Conservation (phyloP, 2,329 filamentous ascomycete genomes). For the Verticillium nonalfalfae region DNA sequence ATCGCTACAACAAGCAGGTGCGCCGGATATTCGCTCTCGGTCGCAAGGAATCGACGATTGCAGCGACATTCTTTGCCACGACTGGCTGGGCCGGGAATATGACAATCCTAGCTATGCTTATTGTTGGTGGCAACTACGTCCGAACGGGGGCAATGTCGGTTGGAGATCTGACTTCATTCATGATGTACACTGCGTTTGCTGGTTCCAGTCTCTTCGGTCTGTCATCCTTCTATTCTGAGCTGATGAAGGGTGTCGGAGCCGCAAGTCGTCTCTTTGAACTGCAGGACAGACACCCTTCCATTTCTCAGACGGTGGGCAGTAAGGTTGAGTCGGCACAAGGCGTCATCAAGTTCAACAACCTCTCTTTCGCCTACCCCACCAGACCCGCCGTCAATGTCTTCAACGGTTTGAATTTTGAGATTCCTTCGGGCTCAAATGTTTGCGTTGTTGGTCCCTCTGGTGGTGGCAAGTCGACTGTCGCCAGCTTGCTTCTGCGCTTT, state of each 20-base stretch:
- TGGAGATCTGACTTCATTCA: slow-evolving; percentile 89
- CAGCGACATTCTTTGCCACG: slow-evolving; percentile 80
- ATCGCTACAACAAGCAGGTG: slow-evolving; percentile 87
- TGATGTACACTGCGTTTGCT: slow-evolving; percentile 94
- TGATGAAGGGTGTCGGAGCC: slow-evolving; percentile 98
- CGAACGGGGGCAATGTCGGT: slow-evolving; percentile 79
- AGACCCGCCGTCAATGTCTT: slow-evolving; percentile 90
- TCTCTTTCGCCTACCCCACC: slow-evolving; percentile 89
- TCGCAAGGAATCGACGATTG: slow-evolving; percentile 78
- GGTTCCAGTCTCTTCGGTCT: slow-evolving; percentile 87
- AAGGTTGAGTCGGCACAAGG: slow-evolving; percentile 81
- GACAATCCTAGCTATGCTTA: slow-evolving; percentile 86
- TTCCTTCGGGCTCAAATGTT: slow-evolving; percentile 88
- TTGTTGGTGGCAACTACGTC: slow-evolving; percentile 87
- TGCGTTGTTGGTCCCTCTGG: slow-evolving; percentile 95
- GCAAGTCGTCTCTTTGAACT: slow-evolving; percentile 95
- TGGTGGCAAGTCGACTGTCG: slow-evolving; percentile 93
- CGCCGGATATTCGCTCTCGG: slow-evolving; percentile 88
- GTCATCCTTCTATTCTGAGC: slow-evolving; percentile 92
- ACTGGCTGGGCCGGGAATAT: slow-evolving; percentile 94
- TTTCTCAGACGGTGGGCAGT: slow-evolving; percentile 76
- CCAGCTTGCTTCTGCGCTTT: slow-evolving; percentile 84
- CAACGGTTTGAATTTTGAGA: slow-evolving; percentile 80
- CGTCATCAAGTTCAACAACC: slow-evolving; percentile 78
- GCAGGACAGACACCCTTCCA: slow-evolving; percentile 80